A percentile compares a stretch with the other conserved stretches of the same genome.
Conservation (phyloP, 345 rosid genomes). For the Lepidium didymum region DNA sequence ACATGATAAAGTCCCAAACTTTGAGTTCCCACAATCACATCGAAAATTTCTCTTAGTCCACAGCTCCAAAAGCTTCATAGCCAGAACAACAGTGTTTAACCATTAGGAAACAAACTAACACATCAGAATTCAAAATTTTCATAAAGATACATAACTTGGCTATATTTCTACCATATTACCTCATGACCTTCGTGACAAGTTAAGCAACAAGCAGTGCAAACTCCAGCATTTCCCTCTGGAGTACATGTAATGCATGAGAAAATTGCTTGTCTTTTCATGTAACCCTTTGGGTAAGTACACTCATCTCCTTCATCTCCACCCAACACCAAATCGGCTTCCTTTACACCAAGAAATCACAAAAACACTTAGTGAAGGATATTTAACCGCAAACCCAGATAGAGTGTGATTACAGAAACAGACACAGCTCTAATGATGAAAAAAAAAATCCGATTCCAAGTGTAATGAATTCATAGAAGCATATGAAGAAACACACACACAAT, state of each 20-base stretch:
- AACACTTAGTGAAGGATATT: not conserved
- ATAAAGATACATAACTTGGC: not conserved
- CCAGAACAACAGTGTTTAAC: not conserved
- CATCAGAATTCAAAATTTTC: not conserved
- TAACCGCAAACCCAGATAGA: not conserved
- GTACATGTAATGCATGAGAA: conserved; percentile 94
- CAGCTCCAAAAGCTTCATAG: conserved; percentile 66
- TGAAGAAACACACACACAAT: not conserved
- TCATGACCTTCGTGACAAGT: conserved; percentile 97
- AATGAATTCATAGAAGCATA: not conserved
- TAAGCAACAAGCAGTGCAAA: conserved; percentile 93
- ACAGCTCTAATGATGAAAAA: not conserved
- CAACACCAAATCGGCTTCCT: conserved; percentile 95
- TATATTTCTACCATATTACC: conserved; percentile 33
- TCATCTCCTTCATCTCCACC: conserved; percentile 97
- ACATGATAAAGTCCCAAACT: conserved; percentile 70
- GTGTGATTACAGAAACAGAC: not conserved
- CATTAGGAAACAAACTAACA: not conserved
- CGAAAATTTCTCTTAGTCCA: conserved; percentile 94
- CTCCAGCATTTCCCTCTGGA: conserved; percentile 84
- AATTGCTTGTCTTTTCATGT: conserved; percentile 89
- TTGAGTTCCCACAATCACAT: conserved; percentile 97
- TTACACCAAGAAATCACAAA: conserved; percentile 12
- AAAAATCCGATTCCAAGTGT: not conserved
- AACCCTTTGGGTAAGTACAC: conserved; percentile 80